These are phyloP conservation scores for Botrytis tulipae DNA, from an alignment of 2,329 filamentous ascomycete species.

Conservation along the genomic window DNA sequence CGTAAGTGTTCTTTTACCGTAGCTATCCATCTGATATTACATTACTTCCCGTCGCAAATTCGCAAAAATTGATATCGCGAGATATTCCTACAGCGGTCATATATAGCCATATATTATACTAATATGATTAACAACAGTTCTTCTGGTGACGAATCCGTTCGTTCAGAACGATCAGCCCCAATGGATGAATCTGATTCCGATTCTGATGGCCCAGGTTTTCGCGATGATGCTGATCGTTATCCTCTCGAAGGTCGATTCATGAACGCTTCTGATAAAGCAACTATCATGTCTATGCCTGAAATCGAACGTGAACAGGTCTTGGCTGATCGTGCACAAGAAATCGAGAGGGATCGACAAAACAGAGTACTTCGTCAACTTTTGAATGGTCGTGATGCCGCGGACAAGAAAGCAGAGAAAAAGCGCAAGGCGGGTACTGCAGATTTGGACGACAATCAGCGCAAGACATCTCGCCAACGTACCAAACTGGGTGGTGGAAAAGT, in stretches of 20 bases:
- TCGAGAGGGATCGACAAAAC: conserved; percentile 80
- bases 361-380: conserved; percentile 76
- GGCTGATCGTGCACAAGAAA: conserved; percentile 79
- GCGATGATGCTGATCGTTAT: conserved; percentile 66
- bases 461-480: conserved; percentile 70
- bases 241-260: conserved; percentile 86
- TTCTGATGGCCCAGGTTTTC: conserved; percentile 52
- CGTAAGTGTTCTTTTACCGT: conserved; percentile 57
- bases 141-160: conserved; percentile 64
- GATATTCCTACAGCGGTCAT: not conserved
- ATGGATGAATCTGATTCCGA: conserved; percentile 92
- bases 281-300: conserved; percentile 84
- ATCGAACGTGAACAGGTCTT: conserved; percentile 88
- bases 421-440: conserved; percentile 79
- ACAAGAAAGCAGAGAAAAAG: conserved; percentile 57
- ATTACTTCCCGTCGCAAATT: not conserved
- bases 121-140: conserved; percentile 52
- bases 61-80: not conserved
- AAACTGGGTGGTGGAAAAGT: conserved; percentile 64
- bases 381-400: conserved; percentile 62
- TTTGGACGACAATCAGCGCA: conserved; percentile 72
- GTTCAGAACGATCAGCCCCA: conserved; percentile 76
- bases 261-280: conserved; percentile 68
- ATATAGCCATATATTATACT: not conserved
- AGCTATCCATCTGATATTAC: not conserved